Conservation (phyloP, 345 rosid species). For the Hypericum perforatum region DNA sequence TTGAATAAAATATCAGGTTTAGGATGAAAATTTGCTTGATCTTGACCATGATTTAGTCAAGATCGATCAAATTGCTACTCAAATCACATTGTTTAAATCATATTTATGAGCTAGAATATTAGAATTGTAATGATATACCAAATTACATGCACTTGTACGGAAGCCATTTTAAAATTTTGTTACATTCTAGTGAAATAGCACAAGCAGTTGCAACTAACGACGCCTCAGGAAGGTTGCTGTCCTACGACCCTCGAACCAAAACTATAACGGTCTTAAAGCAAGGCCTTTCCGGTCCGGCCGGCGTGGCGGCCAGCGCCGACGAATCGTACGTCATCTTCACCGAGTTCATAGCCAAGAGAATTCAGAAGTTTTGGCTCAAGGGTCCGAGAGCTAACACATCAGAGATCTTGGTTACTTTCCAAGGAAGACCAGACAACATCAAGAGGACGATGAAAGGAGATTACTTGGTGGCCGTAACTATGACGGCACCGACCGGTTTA, state of each 20-base stretch:
- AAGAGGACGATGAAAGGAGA: neutral
- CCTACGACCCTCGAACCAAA: slow-evolving; percentile 10
- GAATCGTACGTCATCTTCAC: slow-evolving; percentile 10
- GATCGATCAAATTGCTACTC: too few species aligned
- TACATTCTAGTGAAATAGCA: neutral
- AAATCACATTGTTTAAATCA: too few species aligned
- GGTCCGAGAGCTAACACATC: slow-evolving; percentile 6
- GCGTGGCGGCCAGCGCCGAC: slow-evolving; percentile 9
- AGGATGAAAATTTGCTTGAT: too few species aligned
- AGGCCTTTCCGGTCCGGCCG: slow-evolving; percentile 2
- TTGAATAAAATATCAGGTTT: too few species aligned
- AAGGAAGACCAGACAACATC: slow-evolving; percentile 12
- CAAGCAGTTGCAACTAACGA: neutral
- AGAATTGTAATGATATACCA: too few species aligned
- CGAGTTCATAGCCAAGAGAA: slow-evolving; percentile 5
- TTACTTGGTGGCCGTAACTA: slow-evolving; percentile 12
- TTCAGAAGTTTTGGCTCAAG: slow-evolving; percentile 7
- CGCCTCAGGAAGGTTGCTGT: slow-evolving; percentile 15
- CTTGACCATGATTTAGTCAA: too few species aligned
- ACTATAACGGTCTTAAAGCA: slow-evolving; percentile 9
- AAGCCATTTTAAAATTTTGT: too few species aligned
- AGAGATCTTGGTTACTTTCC: neutral
- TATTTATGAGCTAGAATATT: too few species aligned
- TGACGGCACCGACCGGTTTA: neutral
- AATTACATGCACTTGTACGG: too few species aligned